phyloP scores from a whole-genome alignment of 495 filamentous ascomycete species.

The Daldinia vernicosa region DNA sequence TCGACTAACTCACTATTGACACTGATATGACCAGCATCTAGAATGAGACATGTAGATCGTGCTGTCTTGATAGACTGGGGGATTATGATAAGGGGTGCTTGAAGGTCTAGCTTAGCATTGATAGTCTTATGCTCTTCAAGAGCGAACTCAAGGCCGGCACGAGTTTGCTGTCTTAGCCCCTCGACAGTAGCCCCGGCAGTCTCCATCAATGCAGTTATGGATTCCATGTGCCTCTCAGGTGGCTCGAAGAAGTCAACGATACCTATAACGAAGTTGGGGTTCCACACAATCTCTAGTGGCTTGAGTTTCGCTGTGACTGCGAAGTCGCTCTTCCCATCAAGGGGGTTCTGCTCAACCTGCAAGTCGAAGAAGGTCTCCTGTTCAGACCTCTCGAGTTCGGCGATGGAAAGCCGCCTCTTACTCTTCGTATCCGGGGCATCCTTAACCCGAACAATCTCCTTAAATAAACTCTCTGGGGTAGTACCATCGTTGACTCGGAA shows the following conservation, averaged over 20 bases:
- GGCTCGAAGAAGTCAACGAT: conserved; percentile 94
- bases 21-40: conserved; percentile 95
- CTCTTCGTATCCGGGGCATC: conserved; percentile 70
- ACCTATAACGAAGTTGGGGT: conserved; percentile 88
- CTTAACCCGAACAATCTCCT: conserved; percentile 94
- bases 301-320: conserved; percentile 90
- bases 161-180: conserved; percentile 90
- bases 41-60: conserved; percentile 83
- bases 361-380: conserved; percentile 88
- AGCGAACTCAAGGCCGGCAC: conserved; percentile 94
- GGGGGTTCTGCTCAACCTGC: conserved; percentile 91
- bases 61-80: conserved; percentile 88
- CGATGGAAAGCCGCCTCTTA: conserved; percentile 62
- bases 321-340: conserved; percentile 90
- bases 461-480: conserved; percentile 85
- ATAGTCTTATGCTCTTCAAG: conserved; percentile 97
- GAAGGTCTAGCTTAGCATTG: conserved; percentile 93
- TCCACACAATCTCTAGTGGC: conserved; percentile 96
- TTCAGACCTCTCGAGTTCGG: conserved; percentile 67
- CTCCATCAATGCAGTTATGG: conserved; percentile 91
- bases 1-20: conserved; percentile 94
- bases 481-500: conserved; percentile 96
- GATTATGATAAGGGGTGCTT: conserved; percentile 94
- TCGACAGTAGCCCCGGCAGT: conserved; percentile 94
- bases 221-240: conserved; percentile 97